A percentile compares a stretch with the other conserved stretches of the same genome.
These are phyloP conservation scores for Cerrena zonata DNA, from an alignment of 1,284 basidiomycete genomes.

Conservation along the genomic window DNA sequence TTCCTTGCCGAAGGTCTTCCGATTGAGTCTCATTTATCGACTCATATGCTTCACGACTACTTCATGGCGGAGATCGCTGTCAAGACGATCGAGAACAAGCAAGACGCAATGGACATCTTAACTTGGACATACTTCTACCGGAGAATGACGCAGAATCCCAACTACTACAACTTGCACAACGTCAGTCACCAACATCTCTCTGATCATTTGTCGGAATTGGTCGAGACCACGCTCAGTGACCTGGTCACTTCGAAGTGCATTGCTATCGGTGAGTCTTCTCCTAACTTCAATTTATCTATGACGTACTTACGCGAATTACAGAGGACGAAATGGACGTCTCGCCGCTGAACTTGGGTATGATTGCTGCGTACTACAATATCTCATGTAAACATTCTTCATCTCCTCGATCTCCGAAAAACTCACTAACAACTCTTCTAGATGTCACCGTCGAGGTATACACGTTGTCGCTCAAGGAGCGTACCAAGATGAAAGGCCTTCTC, in stretches of 20 bases:
- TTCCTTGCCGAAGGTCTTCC: constrained; percentile 96
- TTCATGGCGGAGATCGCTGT: constrained; percentile 98
- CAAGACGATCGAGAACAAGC: constrained; percentile 98
- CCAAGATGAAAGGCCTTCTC: constrained; percentile 94
- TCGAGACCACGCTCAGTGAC: constrained; percentile 88
- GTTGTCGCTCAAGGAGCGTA: constrained; percentile 89
- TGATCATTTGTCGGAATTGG: constrained; percentile 91
- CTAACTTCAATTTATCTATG: neutral
- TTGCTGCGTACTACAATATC: constrained; percentile 89
- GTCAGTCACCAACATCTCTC: constrained; percentile 90
- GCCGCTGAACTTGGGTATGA: constrained; percentile 91
- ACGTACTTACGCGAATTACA: constrained; percentile 25
- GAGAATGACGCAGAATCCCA: constrained; percentile 90
- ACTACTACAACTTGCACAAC: constrained; percentile 92
- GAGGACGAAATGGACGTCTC: constrained; percentile 92
- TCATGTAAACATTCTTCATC: constrained; percentile 51
- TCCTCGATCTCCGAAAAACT: constrained; percentile 1
- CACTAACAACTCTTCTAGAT: constrained; percentile 41
- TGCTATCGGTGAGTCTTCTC: constrained; percentile 62
- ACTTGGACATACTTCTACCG: constrained; percentile 97
- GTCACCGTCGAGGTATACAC: constrained; percentile 96
- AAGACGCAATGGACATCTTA: constrained; percentile 90
- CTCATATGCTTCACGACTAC: constrained; percentile 87
- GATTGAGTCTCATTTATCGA: constrained; percentile 89
- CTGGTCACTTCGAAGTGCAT: constrained; percentile 94